phyloP scores from a whole-genome alignment of 1,284 basidiomycete genomes.

The Moniliophthora roreri region DNA sequence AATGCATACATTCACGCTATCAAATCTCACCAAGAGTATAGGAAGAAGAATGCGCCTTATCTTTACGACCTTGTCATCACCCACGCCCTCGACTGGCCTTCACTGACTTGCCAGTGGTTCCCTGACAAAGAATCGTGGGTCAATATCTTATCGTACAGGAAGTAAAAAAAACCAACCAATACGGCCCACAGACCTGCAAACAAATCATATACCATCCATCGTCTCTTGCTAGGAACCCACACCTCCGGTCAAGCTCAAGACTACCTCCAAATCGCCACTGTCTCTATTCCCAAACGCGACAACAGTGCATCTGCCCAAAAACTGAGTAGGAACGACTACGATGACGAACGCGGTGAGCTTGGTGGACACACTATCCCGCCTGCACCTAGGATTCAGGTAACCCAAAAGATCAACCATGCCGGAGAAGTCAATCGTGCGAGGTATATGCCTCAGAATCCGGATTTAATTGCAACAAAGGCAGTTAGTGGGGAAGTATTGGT shows the following conservation, averaged over 20 bases:
- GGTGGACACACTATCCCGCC: conserved; percentile 83
- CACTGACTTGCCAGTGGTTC: conserved; percentile 98
- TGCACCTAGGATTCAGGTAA: conserved; percentile 82
- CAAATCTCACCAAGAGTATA: conserved; percentile 29
- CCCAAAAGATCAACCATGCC: conserved; percentile 94
- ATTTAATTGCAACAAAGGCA: conserved; percentile 94
- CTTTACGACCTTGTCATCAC: conserved; percentile 98
- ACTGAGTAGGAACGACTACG: conserved; percentile 81
- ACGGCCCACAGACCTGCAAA: conserved; percentile 62
- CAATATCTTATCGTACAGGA: neutral
- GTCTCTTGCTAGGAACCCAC: conserved; percentile 95
- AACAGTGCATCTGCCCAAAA: conserved; percentile 62
- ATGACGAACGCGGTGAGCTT: conserved; percentile 92
- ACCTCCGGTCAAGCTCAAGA: conserved; percentile 95
- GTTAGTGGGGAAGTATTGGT: conserved; percentile 89
- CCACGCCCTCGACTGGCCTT: conserved; percentile 98
- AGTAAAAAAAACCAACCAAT: conserved; percentile 3
- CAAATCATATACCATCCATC: conserved; percentile 91
- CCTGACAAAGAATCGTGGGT: conserved; percentile 92
- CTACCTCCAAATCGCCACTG: conserved; percentile 94
- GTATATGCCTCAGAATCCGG: conserved; percentile 99
- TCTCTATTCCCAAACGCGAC: conserved; percentile 87
- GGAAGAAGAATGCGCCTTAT: conserved; percentile 98
- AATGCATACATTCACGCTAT: conserved; percentile 1
- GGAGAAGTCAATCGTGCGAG: conserved; percentile 97